Evolutionary conservation across 192 early-diverging fungal genomes (phyloP).

Genomic region (Glomus cerebriforme): DNA sequence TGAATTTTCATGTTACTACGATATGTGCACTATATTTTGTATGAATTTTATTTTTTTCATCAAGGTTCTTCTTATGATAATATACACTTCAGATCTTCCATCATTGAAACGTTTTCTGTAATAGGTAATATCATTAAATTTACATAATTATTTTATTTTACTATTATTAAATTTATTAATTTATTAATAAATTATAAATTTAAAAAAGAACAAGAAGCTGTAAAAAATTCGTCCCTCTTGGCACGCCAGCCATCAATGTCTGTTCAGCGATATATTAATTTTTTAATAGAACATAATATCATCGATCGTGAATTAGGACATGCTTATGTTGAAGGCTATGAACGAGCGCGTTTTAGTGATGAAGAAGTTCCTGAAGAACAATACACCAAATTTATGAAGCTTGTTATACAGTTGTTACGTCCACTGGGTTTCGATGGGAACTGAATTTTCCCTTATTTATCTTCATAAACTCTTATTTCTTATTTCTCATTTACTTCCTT

Average conservation of each 20-base stretch:
- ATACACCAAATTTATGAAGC: conserved; percentile 25
- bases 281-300: conserved; percentile 48
- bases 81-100: conserved; percentile 56
- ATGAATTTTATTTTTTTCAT: neutral
- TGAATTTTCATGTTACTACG: neutral
- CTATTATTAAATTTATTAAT: neutral
- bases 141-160: neutral
- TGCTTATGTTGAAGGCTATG: conserved; percentile 59
- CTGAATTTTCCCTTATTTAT: neutral
- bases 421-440: neutral
- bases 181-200: neutral
- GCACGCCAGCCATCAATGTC: conserved; percentile 52
- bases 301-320: conserved; percentile 48
- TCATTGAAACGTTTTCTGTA: conserved; percentile 54
- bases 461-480: neutral
- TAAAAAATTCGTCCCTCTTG: conserved; percentile 39
- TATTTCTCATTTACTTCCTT: neutral
- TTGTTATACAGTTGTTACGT: conserved; percentile 12
- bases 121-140: conserved; percentile 43
- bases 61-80: conserved; percentile 43
- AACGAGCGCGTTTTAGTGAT: conserved; percentile 54
- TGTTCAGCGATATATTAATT: conserved; percentile 53
- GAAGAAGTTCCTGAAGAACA: conserved; percentile 23
- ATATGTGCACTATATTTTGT: neutral
- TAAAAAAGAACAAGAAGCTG: conserved; percentile 48